A percentile compares a stretch with the other conserved stretches of the same genome.
phyloP scores from a whole-genome alignment of 805 yeast species.

The Ogataea haglerorum region DNA sequence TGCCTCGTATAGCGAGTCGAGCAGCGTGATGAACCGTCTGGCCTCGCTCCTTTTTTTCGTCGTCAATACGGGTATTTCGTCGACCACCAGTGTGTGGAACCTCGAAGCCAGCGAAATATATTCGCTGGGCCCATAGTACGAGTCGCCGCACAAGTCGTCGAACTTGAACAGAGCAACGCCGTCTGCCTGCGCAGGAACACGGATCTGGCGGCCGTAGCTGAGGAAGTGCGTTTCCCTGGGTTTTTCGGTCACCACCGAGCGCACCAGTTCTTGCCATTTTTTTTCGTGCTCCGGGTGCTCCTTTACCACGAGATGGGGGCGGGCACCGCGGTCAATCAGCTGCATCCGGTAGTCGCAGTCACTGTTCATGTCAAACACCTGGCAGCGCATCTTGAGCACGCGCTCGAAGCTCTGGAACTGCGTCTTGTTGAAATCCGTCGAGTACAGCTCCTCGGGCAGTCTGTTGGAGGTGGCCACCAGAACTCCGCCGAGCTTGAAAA shows the following conservation, averaged over 20 bases:
- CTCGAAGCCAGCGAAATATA: conserved; percentile 64
- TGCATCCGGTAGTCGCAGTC: conserved; percentile 51
- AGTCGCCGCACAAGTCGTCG: conserved; percentile 50
- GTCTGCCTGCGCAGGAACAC: conserved; percentile 39
- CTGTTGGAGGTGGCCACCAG: conserved; percentile 71
- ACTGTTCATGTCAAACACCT: conserved; percentile 59
- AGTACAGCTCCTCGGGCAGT: conserved; percentile 67
- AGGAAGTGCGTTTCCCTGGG: conserved; percentile 31
- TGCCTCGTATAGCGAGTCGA: conserved; percentile 69
- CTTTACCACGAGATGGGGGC: conserved; percentile 35
- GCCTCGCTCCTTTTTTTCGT: conserved; percentile 63
- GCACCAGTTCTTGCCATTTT: conserved; percentile 37
- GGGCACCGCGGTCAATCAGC: conserved; percentile 25
- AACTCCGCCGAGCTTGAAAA: conserved; percentile 72
- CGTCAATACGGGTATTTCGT: conserved; percentile 58
- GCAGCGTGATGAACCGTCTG: conserved; percentile 57
- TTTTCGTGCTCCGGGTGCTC: conserved; percentile 26
- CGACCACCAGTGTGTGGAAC: conserved; percentile 54
- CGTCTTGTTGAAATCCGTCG: conserved; percentile 57
- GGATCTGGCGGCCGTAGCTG: conserved; percentile 55
- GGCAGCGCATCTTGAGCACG: conserved; percentile 56
- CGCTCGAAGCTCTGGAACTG: conserved; percentile 56
- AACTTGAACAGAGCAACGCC: conserved; percentile 51
- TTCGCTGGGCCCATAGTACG: conserved; percentile 59
- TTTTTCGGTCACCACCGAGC: conserved; percentile 11